phyloP scores from a whole-genome alignment of 1,284 basidiomycete species.

The Ustilago nuda region DNA sequence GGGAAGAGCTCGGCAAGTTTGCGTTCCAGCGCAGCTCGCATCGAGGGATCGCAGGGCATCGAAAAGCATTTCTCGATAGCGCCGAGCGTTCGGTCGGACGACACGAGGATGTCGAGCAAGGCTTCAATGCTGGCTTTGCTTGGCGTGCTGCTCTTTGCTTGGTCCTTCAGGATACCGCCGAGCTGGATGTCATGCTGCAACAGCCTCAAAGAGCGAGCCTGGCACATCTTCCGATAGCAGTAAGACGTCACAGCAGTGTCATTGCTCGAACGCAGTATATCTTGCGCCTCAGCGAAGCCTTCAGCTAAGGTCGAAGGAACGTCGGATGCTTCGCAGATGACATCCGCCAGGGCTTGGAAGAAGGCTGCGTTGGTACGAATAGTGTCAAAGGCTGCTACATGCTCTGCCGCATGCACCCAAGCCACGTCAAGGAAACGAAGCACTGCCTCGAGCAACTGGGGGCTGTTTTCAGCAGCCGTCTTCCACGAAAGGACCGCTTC shows the following conservation, averaged over 20 bases:
- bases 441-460: conserved; percentile 80
- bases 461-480: conserved; percentile 72
- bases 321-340: conserved; percentile 77
- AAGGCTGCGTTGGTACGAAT: conserved; percentile 75
- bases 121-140: conserved; percentile 72
- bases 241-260: conserved; percentile 66
- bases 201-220: conserved; percentile 80
- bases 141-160: conserved; percentile 68
- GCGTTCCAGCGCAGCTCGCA: conserved; percentile 74
- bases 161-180: conserved; percentile 62
- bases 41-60: conserved; percentile 77
- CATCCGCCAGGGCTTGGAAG: conserved; percentile 76
- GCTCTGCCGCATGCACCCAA: conserved; percentile 85
- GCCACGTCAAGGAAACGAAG: conserved; percentile 83
- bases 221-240: conserved; percentile 78
- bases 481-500: conserved; percentile 79
- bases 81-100: conserved; percentile 74
- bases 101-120: conserved; percentile 75
- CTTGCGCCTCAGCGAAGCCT: conserved; percentile 18
- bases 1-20: conserved; percentile 67
- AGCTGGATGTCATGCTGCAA: conserved; percentile 68
- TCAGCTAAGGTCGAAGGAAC: conserved; percentile 59
- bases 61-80: conserved; percentile 77
- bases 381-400: conserved; percentile 75
- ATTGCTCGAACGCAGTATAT: conserved; percentile 70